Evolutionary conservation across 805 yeast species (phyloP), one percentile per base, ranked within the genome.

Genomic region (Starmera caribaea): DNA sequence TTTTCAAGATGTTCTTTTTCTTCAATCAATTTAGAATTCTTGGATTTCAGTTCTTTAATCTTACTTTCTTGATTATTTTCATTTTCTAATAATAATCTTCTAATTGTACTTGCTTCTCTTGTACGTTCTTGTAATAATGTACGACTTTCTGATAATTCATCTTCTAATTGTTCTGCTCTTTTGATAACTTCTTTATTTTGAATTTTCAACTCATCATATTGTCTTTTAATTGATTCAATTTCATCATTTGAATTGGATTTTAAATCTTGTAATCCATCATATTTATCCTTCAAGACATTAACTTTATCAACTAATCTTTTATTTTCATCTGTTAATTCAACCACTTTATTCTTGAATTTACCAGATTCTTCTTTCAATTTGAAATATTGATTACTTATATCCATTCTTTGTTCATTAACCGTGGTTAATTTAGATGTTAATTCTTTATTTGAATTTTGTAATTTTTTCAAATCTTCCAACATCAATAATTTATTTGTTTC

Each of bases 111-210:
- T 0, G 86, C 70, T 59, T 90, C 97, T 38, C 89, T 68, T 0
- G 84, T 76, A 44, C 95, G 73, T 51, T 88, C 96, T 52, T 81
- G 92, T 3, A 89, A 59, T 58, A 79, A 66, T 28, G 74, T 71
- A 40, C 86, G 72, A 5, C 84, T 66, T 42, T 89, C 97, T 10
- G 72, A 65, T n/a, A 90, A 61, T 53, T 89, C 96, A 41, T 87
- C 95, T 48, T 84, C 88, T 26, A 89, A 56, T 2, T 76, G 72
- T 41, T 83, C 88, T 16, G 74, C 66, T 45, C 74, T 71, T 39
- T 67, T 67, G 34, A 68, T 70, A 2, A 78, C 64, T 49, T 92
- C 97, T 44, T 73, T 73, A 32, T 79, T 61, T 39, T 83, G 75
- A 70, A 82, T 72, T 3, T 69, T 53, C 37, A 83, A 56, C 50